These are phyloP conservation scores for Diplodia mutila DNA, from an alignment of 2,329 filamentous ascomycete species.

Conservation along the genomic window DNA sequence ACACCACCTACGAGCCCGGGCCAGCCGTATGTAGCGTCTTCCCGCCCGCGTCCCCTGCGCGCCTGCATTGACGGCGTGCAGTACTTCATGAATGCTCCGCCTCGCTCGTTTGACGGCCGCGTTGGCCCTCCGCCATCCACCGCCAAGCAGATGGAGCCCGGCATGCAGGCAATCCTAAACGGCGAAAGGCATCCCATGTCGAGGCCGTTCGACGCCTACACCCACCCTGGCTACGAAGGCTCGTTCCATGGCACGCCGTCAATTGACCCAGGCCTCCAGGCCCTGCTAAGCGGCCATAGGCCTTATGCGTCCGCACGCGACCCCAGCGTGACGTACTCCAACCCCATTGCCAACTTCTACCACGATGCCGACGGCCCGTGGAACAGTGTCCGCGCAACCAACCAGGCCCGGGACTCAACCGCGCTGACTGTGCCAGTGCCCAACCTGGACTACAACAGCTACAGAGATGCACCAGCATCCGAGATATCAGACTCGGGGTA, in stretches of 20 bases:
- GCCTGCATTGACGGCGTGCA: not conserved
- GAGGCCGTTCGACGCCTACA: constrained; percentile 6
- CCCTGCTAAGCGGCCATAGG: constrained; percentile 1
- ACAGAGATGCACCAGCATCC: constrained; percentile 31
- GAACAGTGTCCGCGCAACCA: constrained; percentile 20
- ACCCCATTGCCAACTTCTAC: constrained; percentile 23
- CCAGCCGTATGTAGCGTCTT: not conserved
- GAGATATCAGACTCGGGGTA: constrained; percentile 43
- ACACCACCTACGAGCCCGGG: constrained; percentile 3
- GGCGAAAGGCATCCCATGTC: not conserved
- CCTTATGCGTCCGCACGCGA: not conserved
- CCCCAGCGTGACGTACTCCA: not conserved
- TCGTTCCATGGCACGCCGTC: constrained; percentile 2
- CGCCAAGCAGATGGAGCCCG: constrained; percentile 9
- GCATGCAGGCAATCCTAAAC: constrained; percentile 5
- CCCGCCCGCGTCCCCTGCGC: not conserved
- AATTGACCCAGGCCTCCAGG: constrained; percentile 5
- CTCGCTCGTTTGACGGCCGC: not conserved
- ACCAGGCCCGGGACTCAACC: not conserved
- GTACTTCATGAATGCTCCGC: constrained; percentile 8
- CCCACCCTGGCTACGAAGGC: constrained; percentile 7
- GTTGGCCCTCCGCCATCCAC: not conserved
- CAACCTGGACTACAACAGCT: constrained; percentile 30
- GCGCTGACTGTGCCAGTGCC: not conserved
- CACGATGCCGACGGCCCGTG: constrained; percentile 21